Evolutionary conservation across 306 rosid genomes (phyloP), one percentile per base, ranked within the genome.

Genomic region (Leucaena leucocephala): DNA sequence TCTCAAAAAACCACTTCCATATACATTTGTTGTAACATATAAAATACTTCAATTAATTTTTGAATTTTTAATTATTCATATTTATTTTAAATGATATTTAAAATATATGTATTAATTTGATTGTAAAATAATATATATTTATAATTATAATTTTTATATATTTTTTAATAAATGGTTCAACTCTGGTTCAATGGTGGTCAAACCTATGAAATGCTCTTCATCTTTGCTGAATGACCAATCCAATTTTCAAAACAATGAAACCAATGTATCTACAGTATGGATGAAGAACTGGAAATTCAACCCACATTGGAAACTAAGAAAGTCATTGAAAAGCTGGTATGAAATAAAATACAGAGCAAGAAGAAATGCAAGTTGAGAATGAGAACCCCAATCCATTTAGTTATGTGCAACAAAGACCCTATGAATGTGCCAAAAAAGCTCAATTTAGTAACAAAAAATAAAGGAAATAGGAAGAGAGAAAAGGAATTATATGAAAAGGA

Each of bases 361-460:
- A 68, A 42, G 64, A 27, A 52, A 40, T 54, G 58, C 57, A 77
- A 34, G 8, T 38, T 38, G 13, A 42, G 72, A 77, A 55, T 66
- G 35, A 15, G 9, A 68, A 42, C 42, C 75, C 68, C 43, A 54
- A 42, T 42, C 75, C 57, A 54, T 67, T 67, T 42, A 67, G 58
- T 22, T 22, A 57, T 16, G 45, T 33, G 59, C 45, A 68, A 33
- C 50, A 27, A 77, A 15, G n/a, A 52, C 15, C 42, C 58, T 22
- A 17, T 7, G 49, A 12, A 76, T 34, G 49, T 5, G 52, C 17
- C 54, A 62, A 74, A 19, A 55, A 13, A 8, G 21, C n/a, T n/a
- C 16, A 68, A 19, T 21, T 68, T 68, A 68, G 48, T 40, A 27
- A 57, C 11, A 69, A 68, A 27, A 21, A 7, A 19, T 11, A 13